Evolutionary conservation across 2,329 filamentous ascomycete species (phyloP).

Genomic region (Fusarium tjaetaba): DNA sequence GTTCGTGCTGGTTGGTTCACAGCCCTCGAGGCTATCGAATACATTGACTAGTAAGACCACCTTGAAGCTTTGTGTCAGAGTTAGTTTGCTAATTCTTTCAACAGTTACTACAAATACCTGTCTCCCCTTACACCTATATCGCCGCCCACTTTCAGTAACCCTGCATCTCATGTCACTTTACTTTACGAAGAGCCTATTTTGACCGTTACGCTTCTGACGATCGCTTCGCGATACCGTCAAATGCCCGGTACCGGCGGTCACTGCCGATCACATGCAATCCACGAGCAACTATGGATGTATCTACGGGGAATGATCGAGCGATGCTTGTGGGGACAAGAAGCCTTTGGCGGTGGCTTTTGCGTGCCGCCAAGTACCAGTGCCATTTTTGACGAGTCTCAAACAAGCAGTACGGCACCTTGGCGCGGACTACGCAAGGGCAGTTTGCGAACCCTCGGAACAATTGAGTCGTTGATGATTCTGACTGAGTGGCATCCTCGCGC

Average conservation of each 20-base stretch:
- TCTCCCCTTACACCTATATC: constrained; percentile 94
- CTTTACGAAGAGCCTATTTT: constrained; percentile 93
- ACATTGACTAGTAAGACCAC: constrained; percentile 82
- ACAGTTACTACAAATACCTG: constrained; percentile 87
- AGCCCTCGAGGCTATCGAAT: constrained; percentile 89
- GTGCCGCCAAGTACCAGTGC: constrained; percentile 70
- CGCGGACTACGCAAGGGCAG: constrained; percentile 79
- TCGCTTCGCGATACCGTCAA: constrained; percentile 86
- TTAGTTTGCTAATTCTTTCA: constrained; percentile 12
- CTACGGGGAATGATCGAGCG: constrained; percentile 94
- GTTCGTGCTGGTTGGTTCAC: constrained; percentile 98
- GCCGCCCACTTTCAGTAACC: constrained; percentile 86
- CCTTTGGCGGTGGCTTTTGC: constrained; percentile 89
- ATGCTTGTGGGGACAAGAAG: constrained; percentile 94
- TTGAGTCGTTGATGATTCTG: constrained; percentile 91
- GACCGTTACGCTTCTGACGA: constrained; percentile 89
- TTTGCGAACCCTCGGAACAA: constrained; percentile 87
- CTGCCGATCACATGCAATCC: constrained; percentile 89
- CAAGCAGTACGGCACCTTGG: constrained; percentile 76
- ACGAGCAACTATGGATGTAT: constrained; percentile 95
- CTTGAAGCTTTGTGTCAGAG: neutral
- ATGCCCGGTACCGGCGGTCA: constrained; percentile 82
- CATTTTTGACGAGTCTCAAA: constrained; percentile 65
- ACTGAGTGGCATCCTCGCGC: constrained; percentile 98
- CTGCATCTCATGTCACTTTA: constrained; percentile 80